Evolutionary conservation across 83 land plant genomes (phyloP).

Genomic region (Diphasiastrum complanatum): DNA sequence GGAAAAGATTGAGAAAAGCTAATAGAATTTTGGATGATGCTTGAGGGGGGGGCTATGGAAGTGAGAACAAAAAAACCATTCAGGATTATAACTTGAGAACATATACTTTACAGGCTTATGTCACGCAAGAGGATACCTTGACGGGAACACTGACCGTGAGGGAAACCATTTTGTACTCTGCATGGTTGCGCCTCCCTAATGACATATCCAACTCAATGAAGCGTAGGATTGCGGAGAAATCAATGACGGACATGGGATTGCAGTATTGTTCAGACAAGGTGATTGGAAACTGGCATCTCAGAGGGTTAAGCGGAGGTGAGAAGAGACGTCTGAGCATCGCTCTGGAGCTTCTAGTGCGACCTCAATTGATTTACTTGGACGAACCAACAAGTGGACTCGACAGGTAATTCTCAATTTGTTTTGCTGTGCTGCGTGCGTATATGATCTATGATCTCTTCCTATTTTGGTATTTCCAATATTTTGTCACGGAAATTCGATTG

Average conservation of each 20-base stretch:
- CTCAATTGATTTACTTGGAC: background rate
- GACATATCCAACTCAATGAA: constrained; percentile 21
- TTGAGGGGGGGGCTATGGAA: too few relatives aligned
- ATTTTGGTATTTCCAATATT: background rate
- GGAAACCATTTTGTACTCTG: constrained; percentile 35
- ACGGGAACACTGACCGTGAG: constrained; percentile 38
- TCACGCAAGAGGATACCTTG: constrained; percentile 37
- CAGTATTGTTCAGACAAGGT: background rate
- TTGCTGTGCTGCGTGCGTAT: background rate
- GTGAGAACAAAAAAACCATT: too few relatives aligned
- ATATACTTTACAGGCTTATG: constrained; percentile 32
- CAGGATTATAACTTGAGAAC: too few relatives aligned
- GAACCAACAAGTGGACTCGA: background rate
- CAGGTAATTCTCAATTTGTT: background rate
- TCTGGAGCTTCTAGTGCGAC: constrained; percentile 3
- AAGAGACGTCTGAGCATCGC: constrained; percentile 15
- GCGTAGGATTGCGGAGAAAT: constrained; percentile 33
- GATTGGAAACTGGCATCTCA: background rate
- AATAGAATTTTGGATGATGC: too few relatives aligned
- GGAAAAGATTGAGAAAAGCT: too few relatives aligned
- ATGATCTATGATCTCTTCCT: background rate
- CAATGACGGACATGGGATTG: constrained; percentile 39
- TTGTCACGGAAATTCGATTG: too few relatives aligned
- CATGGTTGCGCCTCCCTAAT: constrained; percentile 31
- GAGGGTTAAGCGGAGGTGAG: constrained; percentile 13